Evolutionary conservation across 2,329 filamentous ascomycete species (phyloP).

Genomic region (Venturia aucupariae): DNA sequence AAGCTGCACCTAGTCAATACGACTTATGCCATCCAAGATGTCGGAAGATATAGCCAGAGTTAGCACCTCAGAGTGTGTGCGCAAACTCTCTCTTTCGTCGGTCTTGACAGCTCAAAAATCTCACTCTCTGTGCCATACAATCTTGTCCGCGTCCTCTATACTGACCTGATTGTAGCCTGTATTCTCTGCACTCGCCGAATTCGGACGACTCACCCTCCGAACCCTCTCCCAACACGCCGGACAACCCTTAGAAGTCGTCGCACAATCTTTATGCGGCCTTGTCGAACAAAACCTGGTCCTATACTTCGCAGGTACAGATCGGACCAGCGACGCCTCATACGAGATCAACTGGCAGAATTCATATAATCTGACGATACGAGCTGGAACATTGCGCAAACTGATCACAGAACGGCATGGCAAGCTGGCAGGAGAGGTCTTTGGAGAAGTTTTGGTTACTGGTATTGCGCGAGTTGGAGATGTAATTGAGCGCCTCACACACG

Average conservation of each 20-base stretch:
- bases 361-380: slow-evolving; percentile 66
- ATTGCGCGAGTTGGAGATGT: slow-evolving; percentile 66
- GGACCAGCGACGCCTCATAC: slow-evolving; percentile 61
- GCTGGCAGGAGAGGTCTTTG: slow-evolving; percentile 64
- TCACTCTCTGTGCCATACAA: neutral
- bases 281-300: slow-evolving; percentile 82
- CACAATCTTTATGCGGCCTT: slow-evolving; percentile 53
- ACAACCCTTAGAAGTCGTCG: slow-evolving; percentile 64
- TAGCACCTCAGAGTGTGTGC: neutral
- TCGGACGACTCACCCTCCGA: slow-evolving; percentile 65
- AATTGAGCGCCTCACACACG: slow-evolving; percentile 36
- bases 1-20: neutral
- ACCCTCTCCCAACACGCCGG: slow-evolving; percentile 64
- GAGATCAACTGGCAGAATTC: slow-evolving; percentile 72
- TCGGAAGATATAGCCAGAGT: neutral
- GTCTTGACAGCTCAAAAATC: neutral
- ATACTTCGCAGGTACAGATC: slow-evolving; percentile 53
- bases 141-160: neutral
- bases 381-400: slow-evolving; percentile 70
- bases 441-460: slow-evolving; percentile 66
- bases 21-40: neutral
- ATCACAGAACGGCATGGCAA: slow-evolving; percentile 65
- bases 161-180: slow-evolving; percentile 55
- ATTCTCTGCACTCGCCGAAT: slow-evolving; percentile 65
- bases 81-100: neutral